Evolutionary conservation across 306 rosid genomes (phyloP), one percentile per base, ranked within the genome.

Genomic region (Acacia confusa): DNA sequence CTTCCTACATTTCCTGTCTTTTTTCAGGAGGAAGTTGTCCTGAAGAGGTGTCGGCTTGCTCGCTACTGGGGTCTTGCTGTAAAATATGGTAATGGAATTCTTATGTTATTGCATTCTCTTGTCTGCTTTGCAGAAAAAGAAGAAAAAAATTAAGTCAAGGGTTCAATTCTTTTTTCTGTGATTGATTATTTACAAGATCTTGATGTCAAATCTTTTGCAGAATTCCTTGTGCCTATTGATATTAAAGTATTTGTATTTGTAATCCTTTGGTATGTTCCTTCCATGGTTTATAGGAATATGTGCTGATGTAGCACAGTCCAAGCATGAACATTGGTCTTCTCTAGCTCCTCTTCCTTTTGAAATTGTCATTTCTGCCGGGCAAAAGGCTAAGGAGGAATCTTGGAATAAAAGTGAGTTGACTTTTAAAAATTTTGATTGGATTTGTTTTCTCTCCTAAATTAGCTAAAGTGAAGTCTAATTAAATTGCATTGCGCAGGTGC

Each of bases 41-140:
- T 96, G 64, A 96, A 93, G 94, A 86, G 99, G 85, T 96, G 99
- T 84, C 93, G 99, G 99, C 97, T 96, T 70, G 94, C 99, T 75
- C 98, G 99, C 83, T 92, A 93, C 82, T 96, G 99, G 99, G 92
- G 92, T 79, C 89, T 93, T 79, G 93, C 98, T 78, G 89, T 96
- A 77, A 90, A 92, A 81, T 89, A 92, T 83, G 99, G 99, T 96
- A 92, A 82, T 72, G 24, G 45, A 84, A 74, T 81, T 80, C 34
- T 63, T 78, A 4, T 74, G 45, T 57, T 76, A 6, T 76, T 10
- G 38, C 47, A 65, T 80, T 84, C 70, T 85, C 79, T 76, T 90
- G 71, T 67, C 44, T 57, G 72, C 76, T 43, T 71, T 45, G 20
- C 77, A 38, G 65, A 76, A 55, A 50, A n/a, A 65, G 19, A 47